Percentiles rank a stretch among this genome's conserved stretches.
phyloP scores from a whole-genome alignment of 805 yeast species.

The Sungouiozyma ichnusensis region DNA sequence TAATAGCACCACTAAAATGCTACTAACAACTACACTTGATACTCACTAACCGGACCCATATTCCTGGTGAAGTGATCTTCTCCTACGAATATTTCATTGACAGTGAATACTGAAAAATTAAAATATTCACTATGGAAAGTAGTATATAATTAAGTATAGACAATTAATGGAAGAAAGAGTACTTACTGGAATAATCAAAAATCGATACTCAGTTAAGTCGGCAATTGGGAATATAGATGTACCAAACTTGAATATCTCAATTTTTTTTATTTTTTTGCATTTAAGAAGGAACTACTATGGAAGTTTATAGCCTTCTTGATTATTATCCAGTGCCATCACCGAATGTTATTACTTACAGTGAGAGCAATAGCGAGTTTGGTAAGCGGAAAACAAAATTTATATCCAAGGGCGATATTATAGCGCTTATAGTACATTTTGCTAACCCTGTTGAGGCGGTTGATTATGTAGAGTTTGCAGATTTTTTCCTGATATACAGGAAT shows the following conservation, averaged over 20 bases:
- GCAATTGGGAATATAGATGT: not conserved
- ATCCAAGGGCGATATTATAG: conserved; percentile 20
- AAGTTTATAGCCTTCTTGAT: conserved; percentile 16
- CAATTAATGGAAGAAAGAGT: no score
- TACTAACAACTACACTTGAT: no score
- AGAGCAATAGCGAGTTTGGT: conserved; percentile 3
- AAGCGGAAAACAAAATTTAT: conserved; percentile 9
- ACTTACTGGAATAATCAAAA: no score
- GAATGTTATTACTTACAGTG: conserved; percentile 16
- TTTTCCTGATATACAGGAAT: conserved; percentile 72
- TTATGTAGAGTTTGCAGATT: conserved; percentile 72
- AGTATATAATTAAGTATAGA: no score
- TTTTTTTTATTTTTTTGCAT: not conserved
- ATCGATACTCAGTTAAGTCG: no score
- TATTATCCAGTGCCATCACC: conserved; percentile 25
- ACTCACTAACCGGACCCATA: no score
- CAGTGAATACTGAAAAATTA: no score
- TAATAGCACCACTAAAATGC: no score
- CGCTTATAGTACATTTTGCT: conserved; percentile 49
- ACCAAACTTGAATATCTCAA: not conserved
- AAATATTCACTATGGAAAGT: no score
- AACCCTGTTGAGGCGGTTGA: conserved; percentile 60
- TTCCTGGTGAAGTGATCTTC: no score
- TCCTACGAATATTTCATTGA: no score
- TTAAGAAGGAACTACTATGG: conserved; percentile 7